phyloP scores from a whole-genome alignment of 2,329 filamentous ascomycete species.

The Colletotrichum sansevieriae region DNA sequence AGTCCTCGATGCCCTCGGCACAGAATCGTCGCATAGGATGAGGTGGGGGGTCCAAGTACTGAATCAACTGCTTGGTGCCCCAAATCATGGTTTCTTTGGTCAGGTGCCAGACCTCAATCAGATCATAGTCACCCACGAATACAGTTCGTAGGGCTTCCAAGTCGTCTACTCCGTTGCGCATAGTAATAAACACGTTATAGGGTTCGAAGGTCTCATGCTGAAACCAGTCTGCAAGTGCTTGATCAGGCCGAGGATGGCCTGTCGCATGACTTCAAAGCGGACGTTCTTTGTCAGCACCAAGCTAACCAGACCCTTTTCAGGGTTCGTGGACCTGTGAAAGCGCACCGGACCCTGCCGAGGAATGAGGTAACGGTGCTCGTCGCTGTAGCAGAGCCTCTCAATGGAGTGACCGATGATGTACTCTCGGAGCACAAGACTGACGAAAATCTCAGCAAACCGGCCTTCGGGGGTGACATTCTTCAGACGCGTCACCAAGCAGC shows the following conservation, averaged over 20 bases:
- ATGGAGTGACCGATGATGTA: too few relatives aligned
- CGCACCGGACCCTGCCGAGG: background rate
- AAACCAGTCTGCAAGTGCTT: background rate
- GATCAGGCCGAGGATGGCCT: background rate
- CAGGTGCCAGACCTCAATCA: background rate
- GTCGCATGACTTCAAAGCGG: background rate
- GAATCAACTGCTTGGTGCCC: background rate
- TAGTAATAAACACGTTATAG: background rate
- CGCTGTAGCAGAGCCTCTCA: background rate
- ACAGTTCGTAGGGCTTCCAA: background rate
- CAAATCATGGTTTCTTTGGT: background rate
- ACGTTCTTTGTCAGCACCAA: background rate
- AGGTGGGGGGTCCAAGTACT: background rate
- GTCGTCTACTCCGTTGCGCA: background rate
- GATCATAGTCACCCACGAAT: background rate
- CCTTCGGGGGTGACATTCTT: too few relatives aligned
- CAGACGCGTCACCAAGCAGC: too few relatives aligned
- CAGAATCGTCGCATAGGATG: background rate
- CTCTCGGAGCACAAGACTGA: too few relatives aligned
- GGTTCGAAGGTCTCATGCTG: background rate
- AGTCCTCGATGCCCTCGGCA: background rate
- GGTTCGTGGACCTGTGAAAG: background rate
- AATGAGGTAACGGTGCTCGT: slow-evolving; percentile 59
- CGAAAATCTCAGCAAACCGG: too few relatives aligned
- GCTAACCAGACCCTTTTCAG: background rate